phyloP scores from a whole-genome alignment of 2,329 filamentous ascomycete species.

The Calcarisporium arbuscula region DNA sequence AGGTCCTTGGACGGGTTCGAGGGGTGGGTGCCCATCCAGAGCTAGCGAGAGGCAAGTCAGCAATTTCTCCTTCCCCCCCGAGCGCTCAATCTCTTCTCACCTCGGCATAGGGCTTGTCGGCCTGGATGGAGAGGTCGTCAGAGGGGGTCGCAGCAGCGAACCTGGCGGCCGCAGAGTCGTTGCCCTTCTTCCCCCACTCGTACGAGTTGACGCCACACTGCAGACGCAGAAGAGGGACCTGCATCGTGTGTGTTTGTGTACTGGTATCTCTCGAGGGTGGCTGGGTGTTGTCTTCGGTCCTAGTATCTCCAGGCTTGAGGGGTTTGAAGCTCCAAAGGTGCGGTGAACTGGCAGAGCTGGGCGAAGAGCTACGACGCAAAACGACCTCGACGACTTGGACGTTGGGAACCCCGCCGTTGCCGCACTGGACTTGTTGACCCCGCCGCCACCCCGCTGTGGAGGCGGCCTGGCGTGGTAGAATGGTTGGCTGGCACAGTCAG shows the following conservation, averaged over 20 bases:
- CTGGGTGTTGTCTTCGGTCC: too few species aligned
- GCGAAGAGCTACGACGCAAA: background rate
- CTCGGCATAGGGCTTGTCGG: slow-evolving; percentile 91
- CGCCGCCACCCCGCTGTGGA: too few species aligned
- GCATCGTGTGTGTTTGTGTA: slow-evolving; percentile 38
- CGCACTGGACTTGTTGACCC: too few species aligned
- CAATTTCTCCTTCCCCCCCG: too few species aligned
- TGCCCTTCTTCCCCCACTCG: slow-evolving; percentile 95
- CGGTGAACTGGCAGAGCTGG: slow-evolving; percentile 5
- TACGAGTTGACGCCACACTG: slow-evolving; percentile 96
- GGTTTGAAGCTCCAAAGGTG: too few species aligned
- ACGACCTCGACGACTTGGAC: too few species aligned
- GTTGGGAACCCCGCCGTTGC: too few species aligned
- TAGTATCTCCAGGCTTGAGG: background rate
- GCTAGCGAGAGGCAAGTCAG: slow-evolving; percentile 39
- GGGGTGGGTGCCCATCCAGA: slow-evolving; percentile 99
- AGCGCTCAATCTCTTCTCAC: slow-evolving; percentile 41
- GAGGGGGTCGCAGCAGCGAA: slow-evolving; percentile 82
- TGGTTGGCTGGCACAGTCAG: too few species aligned
- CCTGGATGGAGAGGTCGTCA: slow-evolving; percentile 67
- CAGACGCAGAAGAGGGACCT: slow-evolving; percentile 77
- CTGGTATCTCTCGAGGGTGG: too few species aligned
- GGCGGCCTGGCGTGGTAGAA: too few species aligned
- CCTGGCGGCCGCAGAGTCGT: slow-evolving; percentile 78
- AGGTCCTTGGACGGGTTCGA: slow-evolving; percentile 91